Percentiles rank a stretch among this genome's conserved stretches.
phyloP scores from a whole-genome alignment of 129 eudicot genomes.

The Escallonia herrerae region DNA sequence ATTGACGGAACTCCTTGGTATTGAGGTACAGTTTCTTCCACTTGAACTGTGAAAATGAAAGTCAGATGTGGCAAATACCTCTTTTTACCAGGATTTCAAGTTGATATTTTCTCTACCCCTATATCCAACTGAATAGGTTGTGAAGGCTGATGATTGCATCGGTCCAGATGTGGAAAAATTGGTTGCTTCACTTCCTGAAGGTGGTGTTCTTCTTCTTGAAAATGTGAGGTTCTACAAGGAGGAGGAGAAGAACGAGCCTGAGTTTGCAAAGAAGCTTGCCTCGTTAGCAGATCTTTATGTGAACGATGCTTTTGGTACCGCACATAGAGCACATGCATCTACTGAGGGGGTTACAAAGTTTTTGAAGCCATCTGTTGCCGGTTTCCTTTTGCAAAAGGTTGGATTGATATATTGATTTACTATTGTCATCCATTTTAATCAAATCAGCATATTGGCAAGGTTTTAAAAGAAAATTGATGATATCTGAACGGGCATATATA shows the following conservation, averaged over 20 bases:
- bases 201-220: constrained; percentile 63
- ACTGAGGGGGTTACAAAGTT: constrained; percentile 70
- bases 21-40: constrained; percentile 32
- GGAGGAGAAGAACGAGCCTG: constrained; percentile 70
- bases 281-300: constrained; percentile 55
- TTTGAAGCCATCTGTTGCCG: constrained; percentile 63
- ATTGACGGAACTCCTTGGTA: constrained; percentile 53
- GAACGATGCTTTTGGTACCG: constrained; percentile 66
- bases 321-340: constrained; percentile 74
- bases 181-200: constrained; percentile 64
- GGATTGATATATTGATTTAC: not conserved
- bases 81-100: not conserved
- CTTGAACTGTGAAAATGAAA: not conserved
- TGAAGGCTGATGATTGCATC: constrained; percentile 65
- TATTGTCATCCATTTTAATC: not conserved
- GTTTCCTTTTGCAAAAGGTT: constrained; percentile 67
- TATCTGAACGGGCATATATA: not conserved
- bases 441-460: not conserved
- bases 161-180: constrained; percentile 63
- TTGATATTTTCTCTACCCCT: constrained; percentile 5
- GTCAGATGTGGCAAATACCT: not conserved
- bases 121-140: constrained; percentile 35
- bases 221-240: constrained; percentile 64
- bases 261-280: constrained; percentile 54
- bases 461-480: not conserved